These are phyloP conservation scores for Escallonia herrerae DNA, from an alignment of 129 eudicot species.

Conservation along the genomic window DNA sequence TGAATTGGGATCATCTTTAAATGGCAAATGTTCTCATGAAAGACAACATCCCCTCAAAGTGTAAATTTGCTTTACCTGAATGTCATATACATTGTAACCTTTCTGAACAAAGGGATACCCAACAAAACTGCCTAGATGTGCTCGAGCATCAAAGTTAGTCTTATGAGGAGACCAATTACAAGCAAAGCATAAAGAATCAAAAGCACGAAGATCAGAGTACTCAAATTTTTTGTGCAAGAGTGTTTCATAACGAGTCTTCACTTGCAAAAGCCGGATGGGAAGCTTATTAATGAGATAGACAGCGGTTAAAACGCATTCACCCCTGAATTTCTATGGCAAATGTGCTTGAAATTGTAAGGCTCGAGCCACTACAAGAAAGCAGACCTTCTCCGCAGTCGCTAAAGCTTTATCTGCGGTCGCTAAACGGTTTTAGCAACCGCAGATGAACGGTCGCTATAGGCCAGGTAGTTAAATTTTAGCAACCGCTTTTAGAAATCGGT, in stretches of 20 bases:
- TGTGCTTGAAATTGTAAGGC: slow-evolving; percentile 12
- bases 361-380: no score
- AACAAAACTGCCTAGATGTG: neutral
- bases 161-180: neutral
- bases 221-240: neutral
- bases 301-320: neutral
- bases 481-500: no score
- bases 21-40: no score
- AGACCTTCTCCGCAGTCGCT: no score
- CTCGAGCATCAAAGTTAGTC: no score
- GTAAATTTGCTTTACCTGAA: neutral
- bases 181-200: neutral
- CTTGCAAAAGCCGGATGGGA: neutral
- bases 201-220: neutral
- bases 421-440: no score
- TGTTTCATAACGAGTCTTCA: neutral
- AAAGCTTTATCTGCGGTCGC: no score
- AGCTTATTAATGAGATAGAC: slow-evolving; percentile 2
- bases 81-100: neutral
- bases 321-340: neutral
- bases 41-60: neutral
- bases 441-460: no score
- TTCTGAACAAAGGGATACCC: neutral
- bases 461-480: no score
- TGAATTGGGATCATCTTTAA: no score